A percentile compares a stretch with the other conserved stretches of the same genome.
These are phyloP conservation scores for Malus hybrid DNA, from an alignment of 331 rosid species.

Conservation along the genomic window DNA sequence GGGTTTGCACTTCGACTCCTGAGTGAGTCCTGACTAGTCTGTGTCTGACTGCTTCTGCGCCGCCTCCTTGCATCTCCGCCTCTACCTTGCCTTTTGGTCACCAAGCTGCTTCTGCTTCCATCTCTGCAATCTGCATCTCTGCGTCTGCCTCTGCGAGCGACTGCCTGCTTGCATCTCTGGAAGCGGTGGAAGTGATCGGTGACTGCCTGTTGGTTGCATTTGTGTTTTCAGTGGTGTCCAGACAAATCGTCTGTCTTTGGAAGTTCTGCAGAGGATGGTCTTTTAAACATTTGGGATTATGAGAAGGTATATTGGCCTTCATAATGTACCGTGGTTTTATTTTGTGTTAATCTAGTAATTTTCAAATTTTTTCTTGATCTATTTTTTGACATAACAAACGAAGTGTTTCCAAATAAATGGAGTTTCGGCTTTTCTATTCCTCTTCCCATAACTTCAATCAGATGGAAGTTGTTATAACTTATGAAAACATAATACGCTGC, in stretches of 20 bases:
- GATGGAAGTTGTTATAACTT: background rate
- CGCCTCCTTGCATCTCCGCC: too few relatives aligned
- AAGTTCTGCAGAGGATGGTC: constrained; percentile 99
- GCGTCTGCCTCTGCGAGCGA: too few relatives aligned
- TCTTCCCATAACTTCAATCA: background rate
- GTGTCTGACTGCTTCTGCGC: too few relatives aligned
- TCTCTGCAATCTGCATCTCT: too few relatives aligned
- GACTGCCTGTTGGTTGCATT: constrained; percentile 4
- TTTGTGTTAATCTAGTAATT: background rate
- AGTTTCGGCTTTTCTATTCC: background rate
- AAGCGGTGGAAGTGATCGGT: too few relatives aligned
- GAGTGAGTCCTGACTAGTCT: too few relatives aligned
- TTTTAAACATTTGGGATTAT: constrained; percentile 90
- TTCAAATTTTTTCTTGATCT: background rate
- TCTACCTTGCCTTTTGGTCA: too few relatives aligned
- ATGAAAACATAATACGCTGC: constrained; percentile 6
- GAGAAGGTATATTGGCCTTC: constrained; percentile 55
- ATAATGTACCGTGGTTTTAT: background rate
- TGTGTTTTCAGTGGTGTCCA: constrained; percentile 85
- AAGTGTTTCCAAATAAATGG: background rate
- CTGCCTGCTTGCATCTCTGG: too few relatives aligned
- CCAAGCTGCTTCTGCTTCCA: too few relatives aligned
- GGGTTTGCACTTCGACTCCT: too few relatives aligned
- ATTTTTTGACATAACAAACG: background rate
- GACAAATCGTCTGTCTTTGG: constrained; percentile 96